Evolutionary conservation across 2,329 filamentous ascomycete genomes (phyloP).

Genomic region (Hortaea sp.): DNA sequence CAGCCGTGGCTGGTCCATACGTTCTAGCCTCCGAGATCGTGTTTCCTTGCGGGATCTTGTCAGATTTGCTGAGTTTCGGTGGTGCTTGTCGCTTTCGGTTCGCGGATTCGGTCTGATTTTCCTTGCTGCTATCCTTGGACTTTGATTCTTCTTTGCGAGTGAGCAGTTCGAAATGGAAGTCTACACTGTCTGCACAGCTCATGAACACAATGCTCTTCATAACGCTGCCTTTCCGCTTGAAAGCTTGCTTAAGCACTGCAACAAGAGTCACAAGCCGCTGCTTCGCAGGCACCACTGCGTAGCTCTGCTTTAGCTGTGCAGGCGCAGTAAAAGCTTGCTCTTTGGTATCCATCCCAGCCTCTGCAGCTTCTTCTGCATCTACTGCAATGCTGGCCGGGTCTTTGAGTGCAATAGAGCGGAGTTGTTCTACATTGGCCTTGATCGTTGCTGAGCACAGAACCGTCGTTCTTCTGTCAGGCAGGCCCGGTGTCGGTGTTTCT

Average conservation of each 20-base stretch:
- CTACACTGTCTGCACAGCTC: conserved; percentile 90
- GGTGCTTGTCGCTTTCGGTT: conserved; percentile 7
- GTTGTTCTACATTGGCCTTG: conserved; percentile 91
- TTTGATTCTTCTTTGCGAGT: conserved; percentile 30
- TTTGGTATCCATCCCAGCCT: conserved; percentile 31
- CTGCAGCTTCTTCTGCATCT: conserved; percentile 40
- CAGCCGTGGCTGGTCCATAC: conserved; percentile 31
- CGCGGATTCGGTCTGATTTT: conserved; percentile 18
- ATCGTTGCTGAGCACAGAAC: conserved; percentile 93
- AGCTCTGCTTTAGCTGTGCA: conserved; percentile 87
- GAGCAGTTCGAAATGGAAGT: conserved; percentile 88
- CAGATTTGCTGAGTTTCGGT: conserved; percentile 24
- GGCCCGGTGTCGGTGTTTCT: conserved; percentile 50
- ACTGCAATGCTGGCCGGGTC: conserved; percentile 82
- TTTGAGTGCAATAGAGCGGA: conserved; percentile 90
- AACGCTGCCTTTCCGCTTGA: conserved; percentile 76
- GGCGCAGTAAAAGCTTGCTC: conserved; percentile 66
- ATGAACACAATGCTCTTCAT: conserved; percentile 98
- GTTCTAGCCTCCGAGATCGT: conserved; percentile 38
- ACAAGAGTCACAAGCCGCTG: conserved; percentile 80
- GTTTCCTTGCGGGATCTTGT: conserved; percentile 32
- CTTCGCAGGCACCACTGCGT: conserved; percentile 79
- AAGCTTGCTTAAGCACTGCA: conserved; percentile 74
- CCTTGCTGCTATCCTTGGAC: conserved; percentile 24
- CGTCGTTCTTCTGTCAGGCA: conserved; percentile 70